Conservation (phyloP, 129 eudicot species). For the Saussurea involucrata region DNA sequence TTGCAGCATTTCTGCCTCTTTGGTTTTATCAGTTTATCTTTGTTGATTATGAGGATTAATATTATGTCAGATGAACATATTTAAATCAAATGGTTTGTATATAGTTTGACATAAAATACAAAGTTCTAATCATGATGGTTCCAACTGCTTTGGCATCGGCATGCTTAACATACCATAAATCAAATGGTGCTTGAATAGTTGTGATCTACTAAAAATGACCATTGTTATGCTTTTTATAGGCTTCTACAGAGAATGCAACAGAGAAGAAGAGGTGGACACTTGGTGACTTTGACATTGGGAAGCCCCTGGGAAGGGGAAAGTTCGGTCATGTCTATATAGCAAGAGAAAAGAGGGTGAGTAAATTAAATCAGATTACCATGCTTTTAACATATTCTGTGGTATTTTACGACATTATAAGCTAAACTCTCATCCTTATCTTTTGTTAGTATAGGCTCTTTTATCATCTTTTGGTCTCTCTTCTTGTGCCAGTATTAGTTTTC, state of each 20-base stretch:
- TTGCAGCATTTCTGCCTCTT: background rate
- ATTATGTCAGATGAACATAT: background rate
- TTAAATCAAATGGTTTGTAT: background rate
- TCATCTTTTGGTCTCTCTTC: background rate
- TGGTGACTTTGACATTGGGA: conserved; percentile 82
- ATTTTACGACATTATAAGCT: background rate
- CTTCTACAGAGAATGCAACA: conserved; percentile 44
- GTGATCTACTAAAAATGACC: background rate
- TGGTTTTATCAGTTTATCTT: background rate
- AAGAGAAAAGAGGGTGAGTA: conserved; percentile 78
- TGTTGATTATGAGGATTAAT: background rate
- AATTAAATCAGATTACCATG: background rate
- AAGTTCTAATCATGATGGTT: background rate
- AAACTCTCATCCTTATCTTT: background rate
- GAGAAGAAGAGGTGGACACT: conserved; percentile 85
- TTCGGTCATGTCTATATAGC: conserved; percentile 96
- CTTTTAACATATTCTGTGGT: background rate
- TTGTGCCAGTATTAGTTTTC: background rate
- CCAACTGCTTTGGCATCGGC: background rate
- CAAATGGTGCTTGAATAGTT: background rate
- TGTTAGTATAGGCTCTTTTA: background rate
- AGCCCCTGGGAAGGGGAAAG: conserved; percentile 92
- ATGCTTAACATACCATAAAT: background rate
- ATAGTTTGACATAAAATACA: background rate
- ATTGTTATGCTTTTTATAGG: conserved; percentile 28